Percentiles rank a stretch among this genome's conserved stretches.
Conservation (phyloP, 2,329 filamentous ascomycete genomes). For the Sporothrix luriei region DNA sequence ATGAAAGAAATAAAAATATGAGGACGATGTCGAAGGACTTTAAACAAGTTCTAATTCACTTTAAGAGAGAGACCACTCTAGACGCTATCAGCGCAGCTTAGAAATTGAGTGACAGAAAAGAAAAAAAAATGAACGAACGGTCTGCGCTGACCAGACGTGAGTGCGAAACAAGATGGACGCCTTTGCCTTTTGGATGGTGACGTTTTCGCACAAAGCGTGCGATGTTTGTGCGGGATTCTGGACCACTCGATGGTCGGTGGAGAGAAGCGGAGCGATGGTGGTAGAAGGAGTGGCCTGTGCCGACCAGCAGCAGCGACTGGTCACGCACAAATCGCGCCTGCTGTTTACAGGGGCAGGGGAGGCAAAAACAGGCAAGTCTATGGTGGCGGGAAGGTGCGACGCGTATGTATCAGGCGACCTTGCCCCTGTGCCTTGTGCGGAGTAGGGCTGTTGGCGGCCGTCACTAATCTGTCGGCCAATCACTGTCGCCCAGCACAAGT, state of each 20-base stretch:
- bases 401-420: slow-evolving; percentile 2
- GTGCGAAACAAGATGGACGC: slow-evolving; percentile 3
- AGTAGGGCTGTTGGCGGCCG: slow-evolving; percentile 4
- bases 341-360: not conserved
- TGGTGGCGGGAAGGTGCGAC: slow-evolving; percentile 18
- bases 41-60: not conserved
- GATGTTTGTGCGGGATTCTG: slow-evolving; percentile 35
- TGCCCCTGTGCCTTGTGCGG: not conserved
- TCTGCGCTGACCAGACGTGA: not conserved
- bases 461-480: slow-evolving; percentile 5
- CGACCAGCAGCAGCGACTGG: slow-evolving; percentile 1
- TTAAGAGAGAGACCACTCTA: not conserved
- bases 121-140: slow-evolving; percentile 2
- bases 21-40: not conserved
- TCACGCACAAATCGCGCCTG: slow-evolving; percentile 17
- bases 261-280: slow-evolving; percentile 15
- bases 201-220: slow-evolving; percentile 21
- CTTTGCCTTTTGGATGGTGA: not conserved
- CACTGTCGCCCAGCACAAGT: slow-evolving; percentile 16
- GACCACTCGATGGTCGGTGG: slow-evolving; percentile 21
- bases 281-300: not conserved
- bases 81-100: not conserved
- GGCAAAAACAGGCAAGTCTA: not conserved
- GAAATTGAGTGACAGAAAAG: not conserved
- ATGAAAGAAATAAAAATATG: slow-evolving; percentile 6